A percentile compares a stretch with the other conserved stretches of the same genome.
phyloP scores from a whole-genome alignment of 805 yeast genomes.

The Isabelozyma pseudorhagii region DNA sequence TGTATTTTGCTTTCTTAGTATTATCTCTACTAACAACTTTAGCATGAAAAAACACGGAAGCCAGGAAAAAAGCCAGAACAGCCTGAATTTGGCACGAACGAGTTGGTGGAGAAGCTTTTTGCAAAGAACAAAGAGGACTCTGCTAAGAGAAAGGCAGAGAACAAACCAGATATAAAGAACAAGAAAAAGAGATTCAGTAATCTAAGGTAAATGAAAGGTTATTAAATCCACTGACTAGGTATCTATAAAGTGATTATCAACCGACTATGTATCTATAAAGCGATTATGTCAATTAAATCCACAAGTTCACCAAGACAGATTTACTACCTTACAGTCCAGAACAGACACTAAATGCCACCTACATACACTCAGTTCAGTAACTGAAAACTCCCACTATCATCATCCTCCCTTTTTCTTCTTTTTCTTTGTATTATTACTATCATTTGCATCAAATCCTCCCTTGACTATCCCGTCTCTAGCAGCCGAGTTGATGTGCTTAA shows the following conservation, averaged over 20 bases:
- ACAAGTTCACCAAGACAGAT: too few species aligned
- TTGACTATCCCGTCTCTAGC: slow-evolving; percentile 79
- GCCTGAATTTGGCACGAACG: slow-evolving; percentile 1
- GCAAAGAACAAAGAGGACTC: slow-evolving; percentile 2
- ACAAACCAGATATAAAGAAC: slow-evolving; percentile 10
- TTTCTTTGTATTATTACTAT: slow-evolving; percentile 10
- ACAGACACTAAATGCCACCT: too few species aligned
- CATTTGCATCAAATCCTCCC: slow-evolving; percentile 48
- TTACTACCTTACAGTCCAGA: too few species aligned
- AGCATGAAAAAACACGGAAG: slow-evolving; percentile 5
- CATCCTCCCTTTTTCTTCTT: slow-evolving; percentile 26
- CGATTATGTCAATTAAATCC: too few species aligned
- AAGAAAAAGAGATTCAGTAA: slow-evolving; percentile 9
- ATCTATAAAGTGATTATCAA: too few species aligned
- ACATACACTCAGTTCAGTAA: too few species aligned
- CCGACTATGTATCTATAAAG: too few species aligned
- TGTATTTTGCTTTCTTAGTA: not conserved
- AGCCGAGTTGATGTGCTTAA: slow-evolving; percentile 86
- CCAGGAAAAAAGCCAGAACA: slow-evolving; percentile 5
- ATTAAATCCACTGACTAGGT: too few species aligned
- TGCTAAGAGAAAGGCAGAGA: slow-evolving; percentile 7
- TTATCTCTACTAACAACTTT: not conserved
- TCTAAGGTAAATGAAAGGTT: not conserved
- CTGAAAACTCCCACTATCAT: not conserved
- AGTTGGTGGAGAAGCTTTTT: slow-evolving; percentile 4